Evolutionary conservation across 306 rosid species (phyloP).

Genomic region (Sicyos baderoa): DNA sequence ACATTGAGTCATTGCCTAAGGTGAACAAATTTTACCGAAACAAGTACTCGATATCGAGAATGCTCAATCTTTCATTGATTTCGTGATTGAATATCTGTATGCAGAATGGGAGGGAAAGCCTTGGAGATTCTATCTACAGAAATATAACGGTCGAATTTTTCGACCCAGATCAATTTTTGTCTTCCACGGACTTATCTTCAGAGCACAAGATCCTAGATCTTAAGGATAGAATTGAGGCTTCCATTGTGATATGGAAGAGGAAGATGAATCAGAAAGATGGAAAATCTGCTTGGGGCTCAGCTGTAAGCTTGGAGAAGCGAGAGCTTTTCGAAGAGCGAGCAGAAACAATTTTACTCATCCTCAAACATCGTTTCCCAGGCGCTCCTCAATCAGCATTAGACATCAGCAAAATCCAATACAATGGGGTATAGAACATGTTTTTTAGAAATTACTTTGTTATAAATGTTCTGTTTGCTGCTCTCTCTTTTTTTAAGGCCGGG

Average conservation of each 20-base stretch:
- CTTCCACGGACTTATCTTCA: constrained; percentile 69
- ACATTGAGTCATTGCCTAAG: constrained; percentile 87
- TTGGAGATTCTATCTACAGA: constrained; percentile 72
- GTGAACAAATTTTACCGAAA: constrained; percentile 29
- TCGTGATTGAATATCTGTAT: constrained; percentile 1
- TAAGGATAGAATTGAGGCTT: constrained; percentile 87
- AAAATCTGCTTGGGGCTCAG: constrained; percentile 92
- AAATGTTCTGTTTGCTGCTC: neutral
- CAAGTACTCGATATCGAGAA: neutral
- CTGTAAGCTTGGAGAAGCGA: constrained; percentile 86
- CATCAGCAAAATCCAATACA: constrained; percentile 93
- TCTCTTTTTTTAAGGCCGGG: neutral
- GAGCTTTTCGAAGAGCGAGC: constrained; percentile 95
- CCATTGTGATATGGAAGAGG: constrained; percentile 90
- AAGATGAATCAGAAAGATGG: constrained; percentile 93
- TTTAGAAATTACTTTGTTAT: neutral
- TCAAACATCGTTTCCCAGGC: constrained; percentile 91
- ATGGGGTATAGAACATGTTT: constrained; percentile 33
- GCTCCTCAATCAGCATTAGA: constrained; percentile 84
- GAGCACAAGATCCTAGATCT: constrained; percentile 90
- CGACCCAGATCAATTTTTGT: constrained; percentile 81
- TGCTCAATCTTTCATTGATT: neutral
- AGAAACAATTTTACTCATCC: constrained; percentile 75
- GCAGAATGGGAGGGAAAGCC: constrained; percentile 94
- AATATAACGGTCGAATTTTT: constrained; percentile 77